Evolutionary conservation across 352 stramenopile species (phyloP).

Genomic region (Globisporangium takayamanum): DNA sequence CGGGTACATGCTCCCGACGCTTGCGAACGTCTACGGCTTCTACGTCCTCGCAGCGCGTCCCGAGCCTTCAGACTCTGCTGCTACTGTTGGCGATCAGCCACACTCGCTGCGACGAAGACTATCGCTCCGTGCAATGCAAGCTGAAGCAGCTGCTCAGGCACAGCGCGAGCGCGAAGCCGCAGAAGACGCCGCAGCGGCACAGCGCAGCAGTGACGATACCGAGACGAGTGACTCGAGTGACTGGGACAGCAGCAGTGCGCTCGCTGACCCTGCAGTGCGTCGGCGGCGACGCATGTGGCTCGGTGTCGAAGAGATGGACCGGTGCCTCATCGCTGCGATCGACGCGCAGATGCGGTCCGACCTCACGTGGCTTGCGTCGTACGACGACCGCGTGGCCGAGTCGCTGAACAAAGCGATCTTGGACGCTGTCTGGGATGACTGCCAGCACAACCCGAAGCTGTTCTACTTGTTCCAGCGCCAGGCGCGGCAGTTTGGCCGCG

Average conservation of each 20-base stretch:
- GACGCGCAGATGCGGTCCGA: conserved; percentile 35
- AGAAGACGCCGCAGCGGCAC: too few relatives aligned
- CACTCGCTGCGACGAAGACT: background rate
- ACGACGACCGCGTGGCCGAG: conserved; percentile 61
- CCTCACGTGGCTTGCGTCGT: conserved; percentile 26
- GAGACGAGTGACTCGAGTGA: background rate
- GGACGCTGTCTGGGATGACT: conserved; percentile 81
- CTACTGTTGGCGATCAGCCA: background rate
- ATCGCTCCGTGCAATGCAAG: background rate
- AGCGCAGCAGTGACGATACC: background rate
- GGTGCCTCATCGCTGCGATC: conserved; percentile 53
- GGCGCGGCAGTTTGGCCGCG: conserved; percentile 70
- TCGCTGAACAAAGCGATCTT: conserved; percentile 68
- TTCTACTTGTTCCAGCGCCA: conserved; percentile 81
- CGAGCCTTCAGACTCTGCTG: background rate
- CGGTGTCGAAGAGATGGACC: conserved; percentile 71
- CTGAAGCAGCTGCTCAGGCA: background rate
- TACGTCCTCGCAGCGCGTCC: conserved; percentile 45
- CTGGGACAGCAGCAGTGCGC: background rate
- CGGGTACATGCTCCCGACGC: conserved; percentile 68
- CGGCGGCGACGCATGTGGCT: conserved; percentile 51
- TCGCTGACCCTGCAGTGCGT: conserved; percentile 2
- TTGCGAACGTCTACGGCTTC: conserved; percentile 59
- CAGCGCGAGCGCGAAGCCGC: background rate
- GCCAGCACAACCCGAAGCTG: conserved; percentile 75